Conservation (phyloP, 768 basidiomycete species). For the Rhodotorula toruloides region DNA sequence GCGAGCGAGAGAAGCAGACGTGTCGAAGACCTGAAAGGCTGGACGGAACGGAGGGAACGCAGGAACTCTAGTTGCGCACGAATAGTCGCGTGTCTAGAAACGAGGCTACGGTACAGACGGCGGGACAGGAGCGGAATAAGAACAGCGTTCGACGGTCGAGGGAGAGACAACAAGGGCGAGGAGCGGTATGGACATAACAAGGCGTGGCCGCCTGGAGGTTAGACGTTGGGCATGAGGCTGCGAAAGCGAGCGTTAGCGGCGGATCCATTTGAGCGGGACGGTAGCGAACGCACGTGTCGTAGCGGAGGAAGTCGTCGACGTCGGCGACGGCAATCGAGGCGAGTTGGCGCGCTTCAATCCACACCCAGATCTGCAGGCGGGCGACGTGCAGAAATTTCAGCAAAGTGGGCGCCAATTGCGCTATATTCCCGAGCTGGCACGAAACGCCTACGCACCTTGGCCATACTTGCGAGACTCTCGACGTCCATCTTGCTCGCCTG, state of each 20-base stretch:
- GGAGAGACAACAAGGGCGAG: neutral
- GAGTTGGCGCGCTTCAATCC: constrained; percentile 83
- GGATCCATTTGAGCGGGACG: neutral
- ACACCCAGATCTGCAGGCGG: constrained; percentile 71
- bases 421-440: neutral
- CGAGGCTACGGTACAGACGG: neutral
- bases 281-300: constrained; percentile 67
- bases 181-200: neutral
- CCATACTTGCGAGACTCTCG: constrained; percentile 69
- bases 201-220: neutral
- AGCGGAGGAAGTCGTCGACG: constrained; percentile 78
- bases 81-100: no score
- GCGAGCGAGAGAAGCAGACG: no score
- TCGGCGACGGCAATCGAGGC: constrained; percentile 71
- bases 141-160: neutral
- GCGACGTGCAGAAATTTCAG: constrained; percentile 3
- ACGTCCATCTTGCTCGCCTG: constrained; percentile 28
- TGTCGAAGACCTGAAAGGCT: neutral
- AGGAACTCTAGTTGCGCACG: neutral
- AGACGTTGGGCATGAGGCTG: constrained; percentile 19
- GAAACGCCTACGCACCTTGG: constrained; percentile 62
- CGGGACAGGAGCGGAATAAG: neutral
- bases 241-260: neutral
- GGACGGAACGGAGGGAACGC: neutral
- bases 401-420: no score